Conservation (phyloP, 2,329 filamentous ascomycete species). For the Pestalotiopsis fici region DNA sequence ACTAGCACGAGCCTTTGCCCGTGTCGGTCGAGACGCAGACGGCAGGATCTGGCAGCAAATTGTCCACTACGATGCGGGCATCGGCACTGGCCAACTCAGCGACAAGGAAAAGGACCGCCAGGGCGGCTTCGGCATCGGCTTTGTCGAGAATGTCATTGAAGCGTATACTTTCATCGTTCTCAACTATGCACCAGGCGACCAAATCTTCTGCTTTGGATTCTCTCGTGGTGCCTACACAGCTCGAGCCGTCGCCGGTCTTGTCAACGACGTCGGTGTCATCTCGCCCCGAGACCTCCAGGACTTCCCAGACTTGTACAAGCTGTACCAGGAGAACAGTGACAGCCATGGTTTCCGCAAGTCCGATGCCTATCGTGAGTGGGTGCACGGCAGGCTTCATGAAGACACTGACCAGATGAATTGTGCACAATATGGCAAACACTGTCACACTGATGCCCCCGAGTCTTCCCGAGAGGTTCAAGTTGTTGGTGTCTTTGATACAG, state of each 20-base stretch:
- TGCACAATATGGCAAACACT: conserved; percentile 5
- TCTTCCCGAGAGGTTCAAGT: conserved; percentile 20
- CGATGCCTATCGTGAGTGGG: conserved; percentile 10
- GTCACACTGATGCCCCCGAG: conserved; percentile 7
- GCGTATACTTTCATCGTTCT: conserved; percentile 38
- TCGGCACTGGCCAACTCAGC: conserved; percentile 42
- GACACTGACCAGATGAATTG: background rate
- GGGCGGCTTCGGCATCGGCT: conserved; percentile 13
- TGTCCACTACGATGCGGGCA: conserved; percentile 20
- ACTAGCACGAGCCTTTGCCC: conserved; percentile 18
- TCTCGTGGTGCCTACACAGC: conserved; percentile 41
- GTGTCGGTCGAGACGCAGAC: conserved; percentile 34
- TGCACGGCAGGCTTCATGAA: conserved; percentile 7
- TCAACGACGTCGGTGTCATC: conserved; percentile 24
- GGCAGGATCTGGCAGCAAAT: conserved; percentile 28
- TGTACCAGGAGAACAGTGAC: conserved; percentile 12
- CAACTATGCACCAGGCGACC: conserved; percentile 37
- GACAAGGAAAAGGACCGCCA: conserved; percentile 20
- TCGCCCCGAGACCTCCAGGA: conserved; percentile 14
- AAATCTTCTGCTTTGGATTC: conserved; percentile 38
- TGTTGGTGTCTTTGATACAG: conserved; percentile 34
- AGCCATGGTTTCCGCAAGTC: conserved; percentile 12
- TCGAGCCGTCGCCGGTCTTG: conserved; percentile 38
- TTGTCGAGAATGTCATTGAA: conserved; percentile 22
- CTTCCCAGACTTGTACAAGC: conserved; percentile 13